Evolutionary conservation across 257 asterid species (phyloP).

Genomic region (Solanum phureja): DNA sequence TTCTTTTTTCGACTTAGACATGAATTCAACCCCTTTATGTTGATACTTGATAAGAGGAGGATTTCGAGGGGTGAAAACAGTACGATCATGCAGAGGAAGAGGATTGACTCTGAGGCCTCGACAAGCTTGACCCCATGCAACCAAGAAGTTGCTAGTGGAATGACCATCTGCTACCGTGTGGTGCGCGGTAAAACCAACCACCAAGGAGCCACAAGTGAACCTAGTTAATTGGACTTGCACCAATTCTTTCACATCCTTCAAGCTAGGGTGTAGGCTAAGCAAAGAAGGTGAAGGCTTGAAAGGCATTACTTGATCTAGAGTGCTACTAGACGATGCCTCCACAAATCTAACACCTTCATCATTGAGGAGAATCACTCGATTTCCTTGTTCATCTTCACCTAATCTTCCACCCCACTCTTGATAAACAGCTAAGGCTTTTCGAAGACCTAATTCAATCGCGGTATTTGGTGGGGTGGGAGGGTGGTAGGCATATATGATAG

Average conservation of each 20-base stretch:
- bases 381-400: slow-evolving; percentile 23
- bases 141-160: slow-evolving; percentile 54
- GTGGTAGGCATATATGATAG: slow-evolving; percentile 55
- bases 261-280: slow-evolving; percentile 48
- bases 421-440: slow-evolving; percentile 39
- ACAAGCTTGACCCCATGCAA: slow-evolving; percentile 78
- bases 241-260: slow-evolving; percentile 41
- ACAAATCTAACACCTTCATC: slow-evolving; percentile 67
- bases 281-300: slow-evolving; percentile 34
- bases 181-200: slow-evolving; percentile 65
- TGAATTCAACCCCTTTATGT: slow-evolving; percentile 56
- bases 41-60: slow-evolving; percentile 40
- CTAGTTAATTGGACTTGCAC: slow-evolving; percentile 69
- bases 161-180: slow-evolving; percentile 62
- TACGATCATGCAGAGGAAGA: slow-evolving; percentile 39
- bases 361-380: slow-evolving; percentile 35
- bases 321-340: slow-evolving; percentile 48
- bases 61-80: slow-evolving; percentile 37
- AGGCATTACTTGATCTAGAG: slow-evolving; percentile 31
- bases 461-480: slow-evolving; percentile 53
- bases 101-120: slow-evolving; percentile 32
- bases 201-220: slow-evolving; percentile 69
- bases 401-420: slow-evolving; percentile 77
- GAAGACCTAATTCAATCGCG: slow-evolving; percentile 41
- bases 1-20: slow-evolving; percentile 12